Evolutionary conservation across 2,329 filamentous ascomycete genomes (phyloP).

Genomic region (Macrophomina pseudophaseolina): DNA sequence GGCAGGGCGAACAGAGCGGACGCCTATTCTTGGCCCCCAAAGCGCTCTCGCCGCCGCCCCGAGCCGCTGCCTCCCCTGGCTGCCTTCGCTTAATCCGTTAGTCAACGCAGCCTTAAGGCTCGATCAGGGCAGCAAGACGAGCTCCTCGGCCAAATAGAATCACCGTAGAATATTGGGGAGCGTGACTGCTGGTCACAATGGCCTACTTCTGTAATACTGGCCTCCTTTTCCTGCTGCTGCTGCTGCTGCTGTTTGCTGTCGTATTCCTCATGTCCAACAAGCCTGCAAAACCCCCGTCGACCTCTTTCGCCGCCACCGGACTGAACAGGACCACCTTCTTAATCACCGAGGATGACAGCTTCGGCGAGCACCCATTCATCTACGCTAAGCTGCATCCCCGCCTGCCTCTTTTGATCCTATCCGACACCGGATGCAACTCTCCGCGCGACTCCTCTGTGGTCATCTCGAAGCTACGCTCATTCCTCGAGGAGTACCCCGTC

Average conservation of each 20-base stretch:
- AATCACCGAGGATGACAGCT: conserved; percentile 52
- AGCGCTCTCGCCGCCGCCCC: not conserved
- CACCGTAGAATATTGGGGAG: conserved; percentile 15
- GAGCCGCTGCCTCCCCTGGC: not conserved
- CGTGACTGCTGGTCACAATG: not conserved
- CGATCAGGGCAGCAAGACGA: conserved; percentile 13
- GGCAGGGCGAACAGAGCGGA: no score
- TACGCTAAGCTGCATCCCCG: conserved; percentile 50
- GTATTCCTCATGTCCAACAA: conserved; percentile 15
- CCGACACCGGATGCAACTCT: conserved; percentile 54
- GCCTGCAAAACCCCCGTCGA: conserved; percentile 10
- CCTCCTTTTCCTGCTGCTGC: conserved; percentile 1
- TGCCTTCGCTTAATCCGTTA: conserved; percentile 7
- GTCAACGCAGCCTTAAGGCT: not conserved
- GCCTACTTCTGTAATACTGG: not conserved
- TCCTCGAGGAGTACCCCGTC: conserved; percentile 50
- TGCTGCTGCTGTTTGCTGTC: no score
- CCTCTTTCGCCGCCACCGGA: conserved; percentile 42
- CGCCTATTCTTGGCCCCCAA: not conserved
- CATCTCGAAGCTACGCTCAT: conserved; percentile 46
- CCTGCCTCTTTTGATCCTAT: conserved; percentile 43
- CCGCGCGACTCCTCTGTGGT: conserved; percentile 35
- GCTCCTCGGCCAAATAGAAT: conserved; percentile 16
- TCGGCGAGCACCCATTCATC: conserved; percentile 52
- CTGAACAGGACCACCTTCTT: conserved; percentile 53